A percentile compares a stretch with the other conserved stretches of the same genome.
phyloP scores from a whole-genome alignment of 2,329 filamentous ascomycete genomes.

The Ophiostoma ips region DNA sequence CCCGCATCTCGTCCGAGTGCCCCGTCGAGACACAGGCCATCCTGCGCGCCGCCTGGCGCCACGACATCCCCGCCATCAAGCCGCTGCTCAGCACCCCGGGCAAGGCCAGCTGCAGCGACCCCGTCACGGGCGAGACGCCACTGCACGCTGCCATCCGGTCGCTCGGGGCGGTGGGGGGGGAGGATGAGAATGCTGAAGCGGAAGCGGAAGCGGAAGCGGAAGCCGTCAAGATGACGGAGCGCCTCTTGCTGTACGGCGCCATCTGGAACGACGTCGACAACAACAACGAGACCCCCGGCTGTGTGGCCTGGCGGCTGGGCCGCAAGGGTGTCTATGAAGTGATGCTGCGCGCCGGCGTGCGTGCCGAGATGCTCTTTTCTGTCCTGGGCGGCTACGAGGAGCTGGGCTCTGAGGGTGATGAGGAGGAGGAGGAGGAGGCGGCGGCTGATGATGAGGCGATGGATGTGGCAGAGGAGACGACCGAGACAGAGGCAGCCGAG shows the following conservation, averaged over 20 bases:
- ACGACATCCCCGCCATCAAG: slow-evolving; percentile 52
- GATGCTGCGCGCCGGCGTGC: slow-evolving; percentile 78
- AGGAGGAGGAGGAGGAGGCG: slow-evolving; percentile 32
- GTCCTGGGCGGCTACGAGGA: slow-evolving; percentile 70
- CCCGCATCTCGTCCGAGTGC: slow-evolving; percentile 39
- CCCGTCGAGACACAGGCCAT: slow-evolving; percentile 36
- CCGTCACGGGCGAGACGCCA: slow-evolving; percentile 72
- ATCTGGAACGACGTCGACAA: slow-evolving; percentile 95
- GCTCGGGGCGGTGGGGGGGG: background rate
- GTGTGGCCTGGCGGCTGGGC: slow-evolving; percentile 60
- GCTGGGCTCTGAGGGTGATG: slow-evolving; percentile 43
- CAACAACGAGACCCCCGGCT: slow-evolving; percentile 82
- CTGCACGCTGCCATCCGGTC: slow-evolving; percentile 82
- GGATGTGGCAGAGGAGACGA: slow-evolving; percentile 18
- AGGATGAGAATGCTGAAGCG: background rate
- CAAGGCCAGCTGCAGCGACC: slow-evolving; percentile 64
- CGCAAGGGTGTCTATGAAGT: slow-evolving; percentile 60
- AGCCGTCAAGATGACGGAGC: slow-evolving; percentile 43
- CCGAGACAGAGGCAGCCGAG: background rate
- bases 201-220: slow-evolving; percentile 20
- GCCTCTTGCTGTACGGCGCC: slow-evolving; percentile 74
- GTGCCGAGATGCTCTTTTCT: slow-evolving; percentile 76
- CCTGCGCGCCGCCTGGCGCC: slow-evolving; percentile 40
- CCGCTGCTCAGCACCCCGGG: slow-evolving; percentile 51
- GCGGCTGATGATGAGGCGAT: slow-evolving; percentile 22